phyloP scores from a whole-genome alignment of 177 flowering plant genomes.

The Vitis hybrid region DNA sequence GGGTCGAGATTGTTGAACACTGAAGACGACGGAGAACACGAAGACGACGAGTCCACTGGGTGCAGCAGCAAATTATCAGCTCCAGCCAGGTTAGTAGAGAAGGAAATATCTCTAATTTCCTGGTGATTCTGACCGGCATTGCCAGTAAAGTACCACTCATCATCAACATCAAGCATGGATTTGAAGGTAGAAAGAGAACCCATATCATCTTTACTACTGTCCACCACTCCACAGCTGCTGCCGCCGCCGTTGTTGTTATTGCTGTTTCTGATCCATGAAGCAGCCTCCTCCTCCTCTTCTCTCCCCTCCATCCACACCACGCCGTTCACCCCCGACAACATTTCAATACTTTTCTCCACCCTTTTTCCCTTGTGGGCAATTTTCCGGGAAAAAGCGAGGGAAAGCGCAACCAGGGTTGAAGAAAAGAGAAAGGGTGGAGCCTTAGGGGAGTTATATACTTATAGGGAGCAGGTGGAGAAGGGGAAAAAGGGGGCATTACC shows the following conservation, averaged over 20 bases:
- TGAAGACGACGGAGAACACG: constrained; percentile 66
- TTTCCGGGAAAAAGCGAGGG: too few species aligned
- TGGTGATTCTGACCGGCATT: constrained; percentile 28
- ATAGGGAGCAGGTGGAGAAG: too few species aligned
- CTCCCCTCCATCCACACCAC: constrained; percentile 46
- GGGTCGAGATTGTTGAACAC: constrained; percentile 63
- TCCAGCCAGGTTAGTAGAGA: constrained; percentile 38
- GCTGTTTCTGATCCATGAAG: constrained; percentile 39
- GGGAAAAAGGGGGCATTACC: too few species aligned
- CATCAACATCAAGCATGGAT: constrained; percentile 51
- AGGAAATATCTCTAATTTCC: constrained; percentile 38
- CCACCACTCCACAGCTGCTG: neutral
- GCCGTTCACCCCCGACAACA: constrained; percentile 42
- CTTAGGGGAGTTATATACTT: too few species aligned
- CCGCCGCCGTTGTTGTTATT: constrained; percentile 5
- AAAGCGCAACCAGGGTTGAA: too few species aligned
- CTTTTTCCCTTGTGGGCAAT: neutral
- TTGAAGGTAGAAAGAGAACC: constrained; percentile 51
- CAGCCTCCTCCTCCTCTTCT: constrained; percentile 36
- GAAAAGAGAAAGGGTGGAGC: too few species aligned
- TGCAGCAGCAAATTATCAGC: constrained; percentile 42
- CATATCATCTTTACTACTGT: constrained; percentile 30
- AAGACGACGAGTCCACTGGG: constrained; percentile 58
- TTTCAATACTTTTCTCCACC: neutral
- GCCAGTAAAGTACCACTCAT: constrained; percentile 30